These are phyloP conservation scores for Fragaria vesca DNA, from an alignment of 306 rosid genomes.

Conservation along the genomic window DNA sequence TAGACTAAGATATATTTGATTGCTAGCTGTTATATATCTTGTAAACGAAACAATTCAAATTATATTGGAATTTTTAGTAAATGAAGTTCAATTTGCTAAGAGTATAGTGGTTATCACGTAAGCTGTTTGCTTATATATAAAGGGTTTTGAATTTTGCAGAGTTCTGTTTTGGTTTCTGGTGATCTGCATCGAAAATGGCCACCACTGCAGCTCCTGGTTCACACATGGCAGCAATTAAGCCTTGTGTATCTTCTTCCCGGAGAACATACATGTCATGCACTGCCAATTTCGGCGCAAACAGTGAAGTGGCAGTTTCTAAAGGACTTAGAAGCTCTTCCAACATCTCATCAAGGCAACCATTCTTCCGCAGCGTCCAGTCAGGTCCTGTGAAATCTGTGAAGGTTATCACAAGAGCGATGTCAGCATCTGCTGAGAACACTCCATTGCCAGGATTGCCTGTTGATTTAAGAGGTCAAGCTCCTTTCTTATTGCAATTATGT, in stretches of 20 bases:
- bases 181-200: slow-evolving; percentile 27
- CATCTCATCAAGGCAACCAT: slow-evolving; percentile 26
- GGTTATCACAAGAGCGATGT: slow-evolving; percentile 23
- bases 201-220: slow-evolving; percentile 21
- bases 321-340: slow-evolving; percentile 33
- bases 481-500: neutral
- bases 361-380: slow-evolving; percentile 9
- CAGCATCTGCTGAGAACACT: slow-evolving; percentile 18
- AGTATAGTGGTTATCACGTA: neutral
- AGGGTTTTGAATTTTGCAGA: slow-evolving; percentile 21
- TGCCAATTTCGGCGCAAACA: slow-evolving; percentile 8
- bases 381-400: neutral
- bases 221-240: slow-evolving; percentile 20
- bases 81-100: neutral
- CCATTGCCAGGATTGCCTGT: slow-evolving; percentile 32
- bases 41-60: neutral
- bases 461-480: slow-evolving; percentile 36
- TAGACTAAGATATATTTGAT: neutral
- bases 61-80: neutral
- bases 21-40: neutral
- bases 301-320: slow-evolving; percentile 10
- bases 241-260: slow-evolving; percentile 17
- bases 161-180: slow-evolving; percentile 11
- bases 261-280: slow-evolving; percentile 7
- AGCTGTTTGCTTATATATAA: neutral